A percentile compares a stretch with the other conserved stretches of the same genome.
These are phyloP conservation scores for Meira miltonrushii DNA, from an alignment of 1,284 basidiomycete genomes.

Conservation along the genomic window DNA sequence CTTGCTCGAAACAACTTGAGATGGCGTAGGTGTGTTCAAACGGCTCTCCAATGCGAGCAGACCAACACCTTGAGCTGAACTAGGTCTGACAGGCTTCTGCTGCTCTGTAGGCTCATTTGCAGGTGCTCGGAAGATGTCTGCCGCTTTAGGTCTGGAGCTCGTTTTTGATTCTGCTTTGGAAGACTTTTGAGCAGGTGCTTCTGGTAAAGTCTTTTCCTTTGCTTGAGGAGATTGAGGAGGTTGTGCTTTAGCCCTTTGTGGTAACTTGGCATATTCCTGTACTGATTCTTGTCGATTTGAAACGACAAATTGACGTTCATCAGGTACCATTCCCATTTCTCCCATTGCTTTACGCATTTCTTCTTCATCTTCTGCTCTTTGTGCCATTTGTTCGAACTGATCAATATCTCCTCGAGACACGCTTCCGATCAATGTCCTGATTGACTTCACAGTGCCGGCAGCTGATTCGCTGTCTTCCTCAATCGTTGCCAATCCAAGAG, in stretches of 20 bases:
- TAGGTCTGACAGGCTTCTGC: constrained; percentile 18
- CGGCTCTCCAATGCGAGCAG: constrained; percentile 28
- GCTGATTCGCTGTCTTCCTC: constrained; percentile 39
- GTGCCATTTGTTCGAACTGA: constrained; percentile 36
- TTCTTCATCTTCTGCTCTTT: constrained; percentile 34
- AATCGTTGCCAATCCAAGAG: constrained; percentile 31
- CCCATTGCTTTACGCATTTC: constrained; percentile 27
- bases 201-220: neutral
- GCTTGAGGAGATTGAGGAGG: neutral
- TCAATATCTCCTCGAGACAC: constrained; percentile 33
- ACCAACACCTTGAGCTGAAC: constrained; percentile 28
- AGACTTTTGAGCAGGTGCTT: constrained; percentile 2
- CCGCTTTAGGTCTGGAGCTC: constrained; percentile 7
- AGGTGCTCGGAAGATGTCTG: constrained; percentile 7
- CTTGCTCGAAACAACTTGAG: constrained; percentile 12
- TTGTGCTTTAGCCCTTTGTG: constrained; percentile 11
- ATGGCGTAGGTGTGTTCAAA: constrained; percentile 12
- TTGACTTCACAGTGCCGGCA: constrained; percentile 27
- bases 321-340: constrained; percentile 30
- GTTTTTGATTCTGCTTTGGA: neutral
- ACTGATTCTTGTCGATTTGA: constrained; percentile 7
- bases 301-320: constrained; percentile 12
- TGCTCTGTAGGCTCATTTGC: constrained; percentile 2
- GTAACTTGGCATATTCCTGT: constrained; percentile 11
- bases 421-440: constrained; percentile 17